Evolutionary conservation across 176 grass and related monocot species (phyloP).

Genomic region (Leersia perrieri): DNA sequence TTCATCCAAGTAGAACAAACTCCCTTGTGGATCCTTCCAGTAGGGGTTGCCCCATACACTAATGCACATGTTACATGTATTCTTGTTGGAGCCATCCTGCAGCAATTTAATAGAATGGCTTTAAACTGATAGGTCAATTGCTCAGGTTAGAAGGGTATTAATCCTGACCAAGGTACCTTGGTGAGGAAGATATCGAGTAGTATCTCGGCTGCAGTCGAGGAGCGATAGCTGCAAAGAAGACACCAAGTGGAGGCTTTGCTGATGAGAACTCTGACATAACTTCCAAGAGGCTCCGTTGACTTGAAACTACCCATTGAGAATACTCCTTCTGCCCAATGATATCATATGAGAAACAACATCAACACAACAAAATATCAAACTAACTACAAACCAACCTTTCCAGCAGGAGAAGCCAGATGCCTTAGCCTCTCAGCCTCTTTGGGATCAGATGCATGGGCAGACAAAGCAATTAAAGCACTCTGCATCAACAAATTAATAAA

Average conservation of each 20-base stretch:
- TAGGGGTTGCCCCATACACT: constrained; percentile 65
- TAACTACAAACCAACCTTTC: constrained; percentile 65
- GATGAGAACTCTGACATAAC: constrained; percentile 83
- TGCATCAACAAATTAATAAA: constrained; percentile 29
- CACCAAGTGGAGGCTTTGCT: constrained; percentile 69
- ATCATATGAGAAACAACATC: constrained; percentile 5
- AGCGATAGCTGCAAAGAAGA: constrained; percentile 85
- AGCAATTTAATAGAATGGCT: constrained; percentile 36
- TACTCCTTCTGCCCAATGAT: constrained; percentile 76
- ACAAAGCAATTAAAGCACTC: constrained; percentile 81
- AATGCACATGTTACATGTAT: constrained; percentile 96
- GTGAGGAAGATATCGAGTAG: constrained; percentile 95
- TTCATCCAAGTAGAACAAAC: constrained; percentile 99
- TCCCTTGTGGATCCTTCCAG: constrained; percentile 93
- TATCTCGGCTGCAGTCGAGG: constrained; percentile 87
- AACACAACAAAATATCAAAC: constrained; percentile 17
- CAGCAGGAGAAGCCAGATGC: constrained; percentile 83
- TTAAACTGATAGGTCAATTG: not conserved
- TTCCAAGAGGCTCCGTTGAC: constrained; percentile 90
- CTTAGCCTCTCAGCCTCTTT: constrained; percentile 71
- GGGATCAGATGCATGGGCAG: constrained; percentile 75
- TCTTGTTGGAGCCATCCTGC: constrained; percentile 74
- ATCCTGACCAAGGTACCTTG: constrained; percentile 50
- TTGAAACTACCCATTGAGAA: constrained; percentile 76
- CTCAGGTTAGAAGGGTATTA: not conserved